Conservation (phyloP, 1,284 basidiomycete species). For the Apiotrichum brassicae region DNA sequence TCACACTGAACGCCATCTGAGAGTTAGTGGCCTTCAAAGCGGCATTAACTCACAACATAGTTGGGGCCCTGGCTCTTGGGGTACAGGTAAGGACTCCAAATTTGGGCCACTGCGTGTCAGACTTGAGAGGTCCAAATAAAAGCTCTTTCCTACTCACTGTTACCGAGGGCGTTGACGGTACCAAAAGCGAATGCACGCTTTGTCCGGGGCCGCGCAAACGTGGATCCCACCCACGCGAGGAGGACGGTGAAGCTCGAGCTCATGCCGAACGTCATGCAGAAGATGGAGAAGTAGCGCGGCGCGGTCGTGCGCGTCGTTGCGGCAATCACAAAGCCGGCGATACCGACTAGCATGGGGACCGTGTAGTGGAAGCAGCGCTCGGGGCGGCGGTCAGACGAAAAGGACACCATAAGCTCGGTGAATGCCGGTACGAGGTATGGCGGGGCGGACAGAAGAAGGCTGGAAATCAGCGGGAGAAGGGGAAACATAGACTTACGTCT, state of each 20-base stretch:
- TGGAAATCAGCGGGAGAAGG: conserved; percentile 4
- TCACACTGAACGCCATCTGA: conserved; percentile 27
- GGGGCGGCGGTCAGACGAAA: conserved; percentile 22
- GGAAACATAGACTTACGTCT: conserved; percentile 11
- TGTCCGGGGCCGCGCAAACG: conserved; percentile 33
- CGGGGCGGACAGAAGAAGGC: conserved; percentile 35
- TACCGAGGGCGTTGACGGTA: conserved; percentile 32
- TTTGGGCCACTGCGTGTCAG: conserved; percentile 22
- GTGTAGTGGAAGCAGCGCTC: conserved; percentile 44
- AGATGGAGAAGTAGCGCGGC: conserved; percentile 30
- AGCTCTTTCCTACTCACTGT: conserved; percentile 8
- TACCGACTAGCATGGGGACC: conserved; percentile 38
- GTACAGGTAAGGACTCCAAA: conserved; percentile 40
- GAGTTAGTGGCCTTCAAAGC: neutral
- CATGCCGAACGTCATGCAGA: conserved; percentile 30
- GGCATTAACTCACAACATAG: conserved; percentile 13
- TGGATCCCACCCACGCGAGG: conserved; percentile 35
- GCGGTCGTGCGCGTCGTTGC: conserved; percentile 24
- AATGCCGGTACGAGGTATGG: conserved; percentile 31
- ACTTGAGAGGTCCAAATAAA: too few relatives aligned
- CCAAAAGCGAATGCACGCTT: conserved; percentile 37
- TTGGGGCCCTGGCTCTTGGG: conserved; percentile 21
- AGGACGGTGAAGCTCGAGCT: conserved; percentile 32
- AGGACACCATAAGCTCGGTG: conserved; percentile 30
- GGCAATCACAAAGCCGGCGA: conserved; percentile 32